These are phyloP conservation scores for Herpotrichia juniperi DNA, from an alignment of 2,329 filamentous ascomycete genomes.

Conservation along the genomic window DNA sequence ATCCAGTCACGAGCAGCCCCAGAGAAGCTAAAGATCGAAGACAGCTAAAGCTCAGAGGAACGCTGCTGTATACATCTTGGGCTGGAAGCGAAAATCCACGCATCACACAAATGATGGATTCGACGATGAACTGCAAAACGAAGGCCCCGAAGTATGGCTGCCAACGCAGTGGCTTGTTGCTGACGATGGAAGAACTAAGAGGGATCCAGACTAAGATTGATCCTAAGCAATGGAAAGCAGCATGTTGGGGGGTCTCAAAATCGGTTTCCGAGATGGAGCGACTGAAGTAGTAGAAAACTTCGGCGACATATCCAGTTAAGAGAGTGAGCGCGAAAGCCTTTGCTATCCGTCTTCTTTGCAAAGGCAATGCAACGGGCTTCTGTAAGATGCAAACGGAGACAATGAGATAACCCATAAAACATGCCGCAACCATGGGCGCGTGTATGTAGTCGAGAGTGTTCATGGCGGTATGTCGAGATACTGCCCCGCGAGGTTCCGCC, in stretches of 20 bases:
- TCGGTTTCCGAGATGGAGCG: conserved; percentile 31
- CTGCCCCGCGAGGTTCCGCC: conserved; percentile 9
- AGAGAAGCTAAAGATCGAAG: conserved; percentile 30
- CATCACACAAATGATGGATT: conserved; percentile 36
- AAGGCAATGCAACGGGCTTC: conserved; percentile 31
- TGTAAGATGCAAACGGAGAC: conserved; percentile 40
- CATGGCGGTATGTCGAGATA: conserved; percentile 26
- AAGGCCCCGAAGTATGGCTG: conserved; percentile 43
- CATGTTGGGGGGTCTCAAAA: conserved; percentile 39
- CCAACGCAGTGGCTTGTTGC: conserved; percentile 33
- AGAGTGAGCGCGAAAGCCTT: conserved; percentile 18
- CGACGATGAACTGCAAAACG: conserved; percentile 37
- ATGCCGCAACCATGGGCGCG: conserved; percentile 37
- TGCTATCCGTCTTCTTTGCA: conserved; percentile 27
- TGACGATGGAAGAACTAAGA: conserved; percentile 29
- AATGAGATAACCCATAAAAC: conserved; percentile 32
- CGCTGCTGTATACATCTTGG: conserved; percentile 20
- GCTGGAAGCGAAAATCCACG: conserved; percentile 14
- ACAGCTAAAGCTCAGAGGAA: conserved; percentile 29
- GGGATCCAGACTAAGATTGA: conserved; percentile 42
- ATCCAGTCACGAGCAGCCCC: conserved; percentile 32
- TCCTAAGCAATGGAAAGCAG: conserved; percentile 40
- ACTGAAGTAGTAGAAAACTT: conserved; percentile 42
- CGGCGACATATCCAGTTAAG: conserved; percentile 32
- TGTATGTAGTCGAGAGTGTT: conserved; percentile 41